phyloP scores from a whole-genome alignment of 2,329 filamentous ascomycete species.

The Aspergillus ustus region DNA sequence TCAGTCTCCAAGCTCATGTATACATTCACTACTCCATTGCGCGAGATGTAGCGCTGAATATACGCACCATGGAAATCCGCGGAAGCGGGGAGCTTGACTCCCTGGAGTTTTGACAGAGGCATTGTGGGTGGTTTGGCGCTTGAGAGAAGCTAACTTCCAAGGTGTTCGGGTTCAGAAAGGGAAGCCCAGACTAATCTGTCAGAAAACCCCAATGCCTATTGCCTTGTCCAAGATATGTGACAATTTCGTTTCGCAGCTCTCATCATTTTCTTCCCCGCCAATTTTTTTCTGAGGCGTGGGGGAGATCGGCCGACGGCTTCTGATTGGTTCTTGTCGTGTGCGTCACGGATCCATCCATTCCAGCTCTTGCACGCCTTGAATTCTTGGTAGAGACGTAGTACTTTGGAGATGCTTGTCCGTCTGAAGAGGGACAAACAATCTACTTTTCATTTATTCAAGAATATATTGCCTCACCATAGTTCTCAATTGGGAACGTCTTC shows the following conservation, averaged over 20 bases:
- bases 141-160: background rate
- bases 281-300: conserved; percentile 26
- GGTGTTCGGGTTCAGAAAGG: background rate
- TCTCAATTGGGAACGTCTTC: background rate
- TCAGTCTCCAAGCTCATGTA: background rate
- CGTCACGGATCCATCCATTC: background rate
- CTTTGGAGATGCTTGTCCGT: conserved; percentile 1
- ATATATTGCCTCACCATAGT: background rate
- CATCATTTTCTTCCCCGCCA: conserved; percentile 30
- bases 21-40: background rate
- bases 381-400: too few relatives aligned
- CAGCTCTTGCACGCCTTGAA: too few relatives aligned
- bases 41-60: background rate
- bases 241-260: conserved; percentile 8
- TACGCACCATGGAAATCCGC: conserved; percentile 66
- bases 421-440: background rate
- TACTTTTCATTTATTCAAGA: background rate
- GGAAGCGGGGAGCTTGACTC: conserved; percentile 61
- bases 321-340: conserved; percentile 19
- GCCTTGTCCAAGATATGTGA: background rate
- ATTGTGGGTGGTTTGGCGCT: conserved; percentile 25
- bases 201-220: background rate
- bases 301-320: conserved; percentile 17
- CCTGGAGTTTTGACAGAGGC: conserved; percentile 41
- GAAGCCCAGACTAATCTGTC: background rate